Conservation (phyloP, 768 basidiomycete genomes). For the Russula compacta region DNA sequence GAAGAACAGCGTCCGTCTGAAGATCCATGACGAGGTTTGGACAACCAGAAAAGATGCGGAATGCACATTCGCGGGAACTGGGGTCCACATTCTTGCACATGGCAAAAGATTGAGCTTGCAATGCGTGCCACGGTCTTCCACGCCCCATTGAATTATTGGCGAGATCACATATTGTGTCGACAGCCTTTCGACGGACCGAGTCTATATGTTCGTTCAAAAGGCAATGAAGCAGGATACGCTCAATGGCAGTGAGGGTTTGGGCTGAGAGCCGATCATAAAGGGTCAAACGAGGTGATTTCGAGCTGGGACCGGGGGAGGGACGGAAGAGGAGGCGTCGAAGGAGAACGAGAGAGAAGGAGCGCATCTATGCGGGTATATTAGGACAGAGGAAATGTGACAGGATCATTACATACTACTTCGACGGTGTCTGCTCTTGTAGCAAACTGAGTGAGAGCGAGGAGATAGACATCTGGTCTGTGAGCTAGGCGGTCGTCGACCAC, state of each 20-base stretch:
- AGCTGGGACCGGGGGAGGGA: conserved; percentile 32
- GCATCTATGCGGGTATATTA: conserved; percentile 45
- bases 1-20: conserved; percentile 58
- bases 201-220: conserved; percentile 50
- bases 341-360: conserved; percentile 75
- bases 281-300: conserved; percentile 37
- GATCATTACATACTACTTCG: conserved; percentile 52
- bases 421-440: conserved; percentile 61
- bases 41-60: conserved; percentile 61
- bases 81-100: conserved; percentile 41
- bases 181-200: conserved; percentile 58
- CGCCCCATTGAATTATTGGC: conserved; percentile 66
- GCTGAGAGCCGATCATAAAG: conserved; percentile 72
- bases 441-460: conserved; percentile 73
- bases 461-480: conserved; percentile 69
- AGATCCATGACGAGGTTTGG: conserved; percentile 73
- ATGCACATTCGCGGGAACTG: conserved; percentile 37
- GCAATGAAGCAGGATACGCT: conserved; percentile 62
- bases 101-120: conserved; percentile 61
- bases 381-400: background rate
- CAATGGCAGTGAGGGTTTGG: conserved; percentile 55
- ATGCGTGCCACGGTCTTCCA: conserved; percentile 73
- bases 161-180: conserved; percentile 69
- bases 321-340: conserved; percentile 73
- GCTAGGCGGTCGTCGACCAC: conserved; percentile 74